A percentile compares a stretch with the other conserved stretches of the same genome.
phyloP scores from a whole-genome alignment of 208 protist genomes.

The Spongospora subterranea region DNA sequence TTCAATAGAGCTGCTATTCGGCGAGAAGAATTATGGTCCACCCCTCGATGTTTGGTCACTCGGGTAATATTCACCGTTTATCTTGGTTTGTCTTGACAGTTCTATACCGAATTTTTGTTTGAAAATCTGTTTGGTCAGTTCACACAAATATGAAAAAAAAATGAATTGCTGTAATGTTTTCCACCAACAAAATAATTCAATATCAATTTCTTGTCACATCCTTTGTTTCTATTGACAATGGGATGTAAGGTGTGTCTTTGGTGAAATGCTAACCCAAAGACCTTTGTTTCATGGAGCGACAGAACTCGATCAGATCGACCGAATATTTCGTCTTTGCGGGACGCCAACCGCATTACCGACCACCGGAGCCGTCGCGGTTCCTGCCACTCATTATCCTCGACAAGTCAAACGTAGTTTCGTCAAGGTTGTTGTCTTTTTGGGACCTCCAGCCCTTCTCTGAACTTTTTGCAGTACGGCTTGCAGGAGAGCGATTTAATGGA shows the following conservation, averaged over 20 bases:
- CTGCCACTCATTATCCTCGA: neutral
- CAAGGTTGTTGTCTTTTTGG: constrained; percentile 14
- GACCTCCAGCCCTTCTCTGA: neutral
- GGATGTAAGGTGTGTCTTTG: constrained; percentile 75
- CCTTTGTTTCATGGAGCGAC: constrained; percentile 74
- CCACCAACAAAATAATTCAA: too few species aligned
- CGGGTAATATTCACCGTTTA: neutral
- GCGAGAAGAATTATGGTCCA: constrained; percentile 26
- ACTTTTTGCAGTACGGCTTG: neutral
- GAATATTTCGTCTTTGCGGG: constrained; percentile 72
- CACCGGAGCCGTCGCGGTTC: neutral
- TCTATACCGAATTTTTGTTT: too few species aligned
- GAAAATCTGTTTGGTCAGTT: too few species aligned
- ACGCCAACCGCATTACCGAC: constrained; percentile 76
- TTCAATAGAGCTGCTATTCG: too few species aligned
- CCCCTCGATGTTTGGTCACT: constrained; percentile 36
- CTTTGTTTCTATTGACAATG: neutral
- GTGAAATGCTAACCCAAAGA: constrained; percentile 68
- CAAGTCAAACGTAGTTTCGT: constrained; percentile 12
- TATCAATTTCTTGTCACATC: neutral
- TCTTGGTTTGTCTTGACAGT: neutral
- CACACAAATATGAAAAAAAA: too few species aligned
- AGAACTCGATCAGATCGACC: constrained; percentile 71
- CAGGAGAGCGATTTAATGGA: constrained; percentile 42
- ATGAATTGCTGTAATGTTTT: too few species aligned